These are phyloP conservation scores for Isatis lusitanica DNA, from an alignment of 441 rosid genomes.

Conservation along the genomic window DNA sequence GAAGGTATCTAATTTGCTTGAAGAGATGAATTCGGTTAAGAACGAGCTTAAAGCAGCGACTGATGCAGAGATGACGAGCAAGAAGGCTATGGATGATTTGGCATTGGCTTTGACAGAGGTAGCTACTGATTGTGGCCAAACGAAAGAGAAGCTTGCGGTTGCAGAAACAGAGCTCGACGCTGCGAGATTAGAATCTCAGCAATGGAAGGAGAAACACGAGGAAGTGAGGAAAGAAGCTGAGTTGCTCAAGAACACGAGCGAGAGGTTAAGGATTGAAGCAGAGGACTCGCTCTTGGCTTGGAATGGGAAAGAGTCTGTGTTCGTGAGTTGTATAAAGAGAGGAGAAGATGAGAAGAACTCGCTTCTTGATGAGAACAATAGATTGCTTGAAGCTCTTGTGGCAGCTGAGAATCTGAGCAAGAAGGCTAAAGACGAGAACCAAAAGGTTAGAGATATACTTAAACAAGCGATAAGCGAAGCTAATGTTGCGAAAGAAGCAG, in stretches of 20 bases:
- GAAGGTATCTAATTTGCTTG: conserved; percentile 33
- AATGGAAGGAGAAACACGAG: conserved; percentile 41
- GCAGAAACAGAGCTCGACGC: conserved; percentile 50
- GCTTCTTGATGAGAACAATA: conserved; percentile 49
- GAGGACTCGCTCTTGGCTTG: conserved; percentile 79
- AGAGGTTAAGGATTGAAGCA: conserved; percentile 71
- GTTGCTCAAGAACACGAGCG: conserved; percentile 51
- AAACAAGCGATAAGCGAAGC: conserved; percentile 90
- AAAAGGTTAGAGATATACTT: conserved; percentile 68
- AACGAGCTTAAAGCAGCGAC: conserved; percentile 52
- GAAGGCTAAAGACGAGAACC: conserved; percentile 62
- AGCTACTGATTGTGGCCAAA: conserved; percentile 50
- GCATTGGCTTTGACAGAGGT: conserved; percentile 82
- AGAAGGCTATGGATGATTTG: conserved; percentile 85
- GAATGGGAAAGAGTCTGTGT: conserved; percentile 74
- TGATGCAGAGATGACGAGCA: conserved; percentile 71
- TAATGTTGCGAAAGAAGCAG: conserved; percentile 84
- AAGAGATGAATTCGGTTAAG: conserved; percentile 45
- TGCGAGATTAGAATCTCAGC: conserved; percentile 37
- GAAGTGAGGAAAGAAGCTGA: conserved; percentile 65
- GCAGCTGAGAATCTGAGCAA: conserved; percentile 43
- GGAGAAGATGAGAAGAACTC: conserved; percentile 71
- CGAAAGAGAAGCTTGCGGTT: conserved; percentile 51
- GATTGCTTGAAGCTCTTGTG: conserved; percentile 47
- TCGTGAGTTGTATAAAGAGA: conserved; percentile 61